These are phyloP conservation scores for Smittium culicis DNA, from an alignment of 371 early-diverging fungal genomes.

Conservation along the genomic window DNA sequence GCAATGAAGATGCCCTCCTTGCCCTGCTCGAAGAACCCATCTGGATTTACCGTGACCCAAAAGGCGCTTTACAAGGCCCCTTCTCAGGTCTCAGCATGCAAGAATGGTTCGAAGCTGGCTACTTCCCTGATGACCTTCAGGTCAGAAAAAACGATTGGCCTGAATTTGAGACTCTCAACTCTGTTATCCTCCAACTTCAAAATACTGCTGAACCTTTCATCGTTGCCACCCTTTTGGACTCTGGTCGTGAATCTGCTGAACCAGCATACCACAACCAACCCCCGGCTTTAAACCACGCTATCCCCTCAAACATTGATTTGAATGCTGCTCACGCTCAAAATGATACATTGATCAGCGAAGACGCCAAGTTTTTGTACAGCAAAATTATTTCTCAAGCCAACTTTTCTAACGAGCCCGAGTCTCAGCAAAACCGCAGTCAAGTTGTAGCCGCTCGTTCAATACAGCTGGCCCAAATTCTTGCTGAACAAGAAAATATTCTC, in stretches of 20 bases:
- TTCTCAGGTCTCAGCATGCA: slow-evolving; percentile 70
- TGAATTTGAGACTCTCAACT: slow-evolving; percentile 49
- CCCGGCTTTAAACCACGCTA: background rate
- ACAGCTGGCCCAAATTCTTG: slow-evolving; percentile 23
- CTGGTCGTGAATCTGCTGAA: background rate
- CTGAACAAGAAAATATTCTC: slow-evolving; percentile 23
- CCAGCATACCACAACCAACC: background rate
- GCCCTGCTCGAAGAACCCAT: slow-evolving; percentile 22
- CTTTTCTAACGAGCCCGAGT: background rate
- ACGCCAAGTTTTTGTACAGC: slow-evolving; percentile 7
- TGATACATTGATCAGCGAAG: background rate
- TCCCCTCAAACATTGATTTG: background rate
- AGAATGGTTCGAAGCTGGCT: slow-evolving; percentile 72
- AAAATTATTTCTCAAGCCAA: slow-evolving; percentile 5
- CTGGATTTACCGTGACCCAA: slow-evolving; percentile 73
- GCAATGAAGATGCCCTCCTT: background rate
- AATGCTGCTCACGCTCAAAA: background rate
- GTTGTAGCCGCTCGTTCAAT: slow-evolving; percentile 14
- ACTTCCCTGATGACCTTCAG: slow-evolving; percentile 52
- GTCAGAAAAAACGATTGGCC: slow-evolving; percentile 56
- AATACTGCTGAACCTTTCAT: slow-evolving; percentile 51
- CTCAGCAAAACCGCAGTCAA: background rate
- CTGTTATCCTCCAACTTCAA: slow-evolving; percentile 42
- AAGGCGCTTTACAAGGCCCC: slow-evolving; percentile 62
- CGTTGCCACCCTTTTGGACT: slow-evolving; percentile 24